phyloP scores from a whole-genome alignment of 305 asterid genomes.

The Fraxinus platypoda region DNA sequence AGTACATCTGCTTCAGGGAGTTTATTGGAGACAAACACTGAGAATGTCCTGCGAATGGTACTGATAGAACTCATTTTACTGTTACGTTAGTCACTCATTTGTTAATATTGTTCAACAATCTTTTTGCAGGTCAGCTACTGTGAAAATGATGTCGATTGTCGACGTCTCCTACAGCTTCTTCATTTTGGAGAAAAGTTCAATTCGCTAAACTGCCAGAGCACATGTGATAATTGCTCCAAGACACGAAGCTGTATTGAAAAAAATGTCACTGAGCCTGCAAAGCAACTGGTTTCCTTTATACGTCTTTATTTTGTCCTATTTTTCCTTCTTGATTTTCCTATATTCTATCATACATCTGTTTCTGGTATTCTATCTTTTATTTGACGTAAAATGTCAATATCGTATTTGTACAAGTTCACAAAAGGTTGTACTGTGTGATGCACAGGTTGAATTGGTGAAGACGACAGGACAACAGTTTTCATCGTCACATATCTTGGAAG shows the following conservation, averaged over 20 bases:
- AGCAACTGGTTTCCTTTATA: constrained; percentile 62
- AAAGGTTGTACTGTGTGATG: constrained; percentile 21
- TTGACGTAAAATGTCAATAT: neutral
- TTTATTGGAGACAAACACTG: constrained; percentile 84
- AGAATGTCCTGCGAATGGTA: constrained; percentile 92
- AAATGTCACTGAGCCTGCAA: constrained; percentile 78
- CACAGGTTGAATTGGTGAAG: constrained; percentile 89
- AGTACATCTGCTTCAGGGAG: constrained; percentile 63
- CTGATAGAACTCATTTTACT: constrained; percentile 18
- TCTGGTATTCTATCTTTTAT: constrained; percentile 14
- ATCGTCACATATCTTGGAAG: constrained; percentile 90
- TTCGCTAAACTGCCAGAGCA: constrained; percentile 68
- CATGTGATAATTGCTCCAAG: constrained; percentile 93
- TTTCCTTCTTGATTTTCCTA: constrained; percentile 7
- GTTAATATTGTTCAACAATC: constrained; percentile 16
- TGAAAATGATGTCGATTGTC: constrained; percentile 91
- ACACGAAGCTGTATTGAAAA: constrained; percentile 64
- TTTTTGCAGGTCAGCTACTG: constrained; percentile 87
- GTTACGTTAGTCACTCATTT: constrained; percentile 10
- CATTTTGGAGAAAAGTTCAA: constrained; percentile 97
- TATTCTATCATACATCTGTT: neutral
- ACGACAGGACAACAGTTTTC: constrained; percentile 73
- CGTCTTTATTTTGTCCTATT: constrained; percentile 5
- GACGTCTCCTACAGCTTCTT: constrained; percentile 89
- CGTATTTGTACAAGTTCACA: constrained; percentile 9